These are phyloP conservation scores for Nitzschia inconspicua DNA, from an alignment of 108 stramenopile genomes.

Conservation along the genomic window DNA sequence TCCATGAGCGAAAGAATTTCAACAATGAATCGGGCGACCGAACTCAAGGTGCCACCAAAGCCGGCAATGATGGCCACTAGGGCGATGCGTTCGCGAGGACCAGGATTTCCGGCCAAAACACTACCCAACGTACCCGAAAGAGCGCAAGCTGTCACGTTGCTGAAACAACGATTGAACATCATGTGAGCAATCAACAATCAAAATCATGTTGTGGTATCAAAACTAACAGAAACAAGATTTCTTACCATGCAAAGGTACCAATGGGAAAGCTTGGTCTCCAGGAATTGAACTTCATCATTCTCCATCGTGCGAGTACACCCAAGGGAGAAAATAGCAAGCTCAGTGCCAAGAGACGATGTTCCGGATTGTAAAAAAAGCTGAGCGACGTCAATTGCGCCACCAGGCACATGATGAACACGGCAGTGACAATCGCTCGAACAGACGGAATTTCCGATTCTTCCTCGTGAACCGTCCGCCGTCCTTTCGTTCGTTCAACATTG, in stretches of 20 bases:
- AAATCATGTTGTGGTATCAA: too few relatives aligned
- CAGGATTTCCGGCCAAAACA: slow-evolving; percentile 73
- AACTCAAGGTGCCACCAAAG: slow-evolving; percentile 73
- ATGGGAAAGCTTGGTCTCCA: slow-evolving; percentile 72
- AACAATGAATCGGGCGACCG: slow-evolving; percentile 70
- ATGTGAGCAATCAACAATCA: too few relatives aligned
- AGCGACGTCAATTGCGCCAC: slow-evolving; percentile 52
- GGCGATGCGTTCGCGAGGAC: slow-evolving; percentile 62
- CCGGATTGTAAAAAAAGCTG: slow-evolving; percentile 52
- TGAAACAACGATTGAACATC: too few relatives aligned
- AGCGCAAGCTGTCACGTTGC: slow-evolving; percentile 75
- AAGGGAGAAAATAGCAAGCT: slow-evolving; percentile 78
- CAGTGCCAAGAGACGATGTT: slow-evolving; percentile 53
- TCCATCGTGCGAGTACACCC: slow-evolving; percentile 73
- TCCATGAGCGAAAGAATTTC: slow-evolving; percentile 70
- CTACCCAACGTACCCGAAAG: slow-evolving; percentile 64
- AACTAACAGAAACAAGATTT: too few relatives aligned
- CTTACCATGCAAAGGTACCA: slow-evolving; percentile 82
- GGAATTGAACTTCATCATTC: slow-evolving; percentile 57
- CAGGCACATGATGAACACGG: slow-evolving; percentile 56
- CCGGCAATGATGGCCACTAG: slow-evolving; percentile 70
- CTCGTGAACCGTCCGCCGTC: slow-evolving; percentile 12
- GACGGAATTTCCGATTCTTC: slow-evolving; percentile 50
- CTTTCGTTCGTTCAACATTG: neutral
- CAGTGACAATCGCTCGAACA: slow-evolving; percentile 62